Evolutionary conservation across 179 eudicot genomes (phyloP).

Genomic region (Vitellaria paradoxa): DNA sequence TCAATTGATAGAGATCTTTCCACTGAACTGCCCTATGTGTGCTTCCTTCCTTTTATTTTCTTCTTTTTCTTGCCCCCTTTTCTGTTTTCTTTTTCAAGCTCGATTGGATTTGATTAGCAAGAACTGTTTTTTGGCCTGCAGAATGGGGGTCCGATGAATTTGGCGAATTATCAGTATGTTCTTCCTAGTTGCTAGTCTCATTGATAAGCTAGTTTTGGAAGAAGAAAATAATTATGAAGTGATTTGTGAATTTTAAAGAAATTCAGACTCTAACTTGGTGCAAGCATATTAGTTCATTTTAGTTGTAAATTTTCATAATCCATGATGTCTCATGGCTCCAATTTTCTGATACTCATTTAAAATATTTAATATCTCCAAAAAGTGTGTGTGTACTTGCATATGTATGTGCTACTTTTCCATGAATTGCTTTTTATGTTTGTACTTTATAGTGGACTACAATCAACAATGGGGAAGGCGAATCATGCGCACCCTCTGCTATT

Average conservation of each 20-base stretch:
- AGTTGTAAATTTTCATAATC: neutral
- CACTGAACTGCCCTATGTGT: too few relatives aligned
- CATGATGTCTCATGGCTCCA: constrained; percentile 4
- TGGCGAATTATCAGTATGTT: too few relatives aligned
- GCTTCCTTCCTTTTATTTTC: too few relatives aligned
- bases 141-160: too few relatives aligned
- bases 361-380: neutral
- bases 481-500: neutral
- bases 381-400: too few relatives aligned
- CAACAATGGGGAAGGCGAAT: neutral
- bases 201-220: neutral
- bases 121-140: too few relatives aligned
- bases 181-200: too few relatives aligned
- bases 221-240: neutral
- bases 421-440: neutral
- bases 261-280: neutral
- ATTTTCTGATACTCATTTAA: neutral
- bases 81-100: neutral
- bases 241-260: neutral
- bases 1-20: too few relatives aligned
- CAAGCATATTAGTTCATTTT: neutral
- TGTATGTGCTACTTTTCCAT: too few relatives aligned
- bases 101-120: neutral
- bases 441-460: neutral
- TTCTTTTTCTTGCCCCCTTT: neutral